Conservation (phyloP, 179 eudicot genomes). For the Beta corolliflora region DNA sequence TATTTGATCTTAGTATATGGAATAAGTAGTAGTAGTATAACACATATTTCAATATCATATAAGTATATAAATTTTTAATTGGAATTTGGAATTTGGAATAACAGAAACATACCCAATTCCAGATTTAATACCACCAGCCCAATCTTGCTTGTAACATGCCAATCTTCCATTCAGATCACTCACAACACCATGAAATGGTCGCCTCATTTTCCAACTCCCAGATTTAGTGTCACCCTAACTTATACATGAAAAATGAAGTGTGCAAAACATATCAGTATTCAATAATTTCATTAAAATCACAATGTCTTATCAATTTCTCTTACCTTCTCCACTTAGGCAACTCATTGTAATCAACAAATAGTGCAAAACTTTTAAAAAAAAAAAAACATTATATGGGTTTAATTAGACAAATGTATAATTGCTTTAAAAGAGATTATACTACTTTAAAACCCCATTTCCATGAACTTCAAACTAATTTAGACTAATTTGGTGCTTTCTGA, state of each 20-base stretch:
- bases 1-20: no score
- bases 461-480: no score
- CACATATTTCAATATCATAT: no score
- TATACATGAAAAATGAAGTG: neutral
- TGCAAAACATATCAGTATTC: neutral
- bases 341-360: neutral
- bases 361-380: neutral
- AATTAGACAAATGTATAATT: no score
- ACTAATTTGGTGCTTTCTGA: no score
- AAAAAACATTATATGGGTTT: no score
- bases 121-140: slow-evolving; percentile 62
- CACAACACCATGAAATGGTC: slow-evolving; percentile 54
- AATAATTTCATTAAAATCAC: neutral
- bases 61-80: neutral
- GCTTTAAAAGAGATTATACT: no score
- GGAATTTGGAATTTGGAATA: neutral
- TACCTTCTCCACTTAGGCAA: neutral
- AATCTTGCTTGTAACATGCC: slow-evolving; percentile 68
- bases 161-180: slow-evolving; percentile 61
- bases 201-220: slow-evolving; percentile 36
- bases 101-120: slow-evolving; percentile 55
- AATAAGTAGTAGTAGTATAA: neutral
- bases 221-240: neutral
- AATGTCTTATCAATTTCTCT: neutral
- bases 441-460: no score